These are phyloP conservation scores for Cyclocybe cylindracea DNA, from an alignment of 768 basidiomycete species.

Conservation along the genomic window DNA sequence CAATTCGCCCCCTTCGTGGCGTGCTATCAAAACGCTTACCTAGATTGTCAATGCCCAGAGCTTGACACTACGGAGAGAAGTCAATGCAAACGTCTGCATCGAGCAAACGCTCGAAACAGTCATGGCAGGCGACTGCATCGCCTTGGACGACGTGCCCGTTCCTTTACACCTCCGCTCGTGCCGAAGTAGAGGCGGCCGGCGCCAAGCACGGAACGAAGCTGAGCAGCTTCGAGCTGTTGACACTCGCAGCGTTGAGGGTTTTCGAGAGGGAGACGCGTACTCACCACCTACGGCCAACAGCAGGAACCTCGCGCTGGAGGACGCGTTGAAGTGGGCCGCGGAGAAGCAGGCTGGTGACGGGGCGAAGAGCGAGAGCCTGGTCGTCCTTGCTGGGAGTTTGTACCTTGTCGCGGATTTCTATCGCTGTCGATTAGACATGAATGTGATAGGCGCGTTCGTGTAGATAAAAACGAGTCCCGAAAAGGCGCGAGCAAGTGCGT, in stretches of 20 bases:
- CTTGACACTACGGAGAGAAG: too few species aligned
- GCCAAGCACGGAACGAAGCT: constrained; percentile 43
- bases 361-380: constrained; percentile 39
- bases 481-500: too few species aligned
- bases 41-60: too few species aligned
- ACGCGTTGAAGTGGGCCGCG: constrained; percentile 52
- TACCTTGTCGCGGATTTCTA: constrained; percentile 96
- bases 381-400: constrained; percentile 86
- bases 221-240: constrained; percentile 83
- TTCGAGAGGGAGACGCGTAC: constrained; percentile 56
- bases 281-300: not conserved
- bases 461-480: too few species aligned
- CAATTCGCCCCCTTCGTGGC: too few species aligned
- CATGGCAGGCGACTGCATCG: constrained; percentile 84
- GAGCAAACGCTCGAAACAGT: too few species aligned
- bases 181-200: constrained; percentile 51
- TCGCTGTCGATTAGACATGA: too few species aligned
- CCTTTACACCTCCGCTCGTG: constrained; percentile 49
- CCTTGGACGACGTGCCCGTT: constrained; percentile 61
- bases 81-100: too few species aligned
- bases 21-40: too few species aligned
- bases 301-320: constrained; percentile 17
- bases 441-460: too few species aligned
- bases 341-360: constrained; percentile 36
- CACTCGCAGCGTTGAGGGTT: constrained; percentile 73